Conservation (phyloP, 768 basidiomycete genomes). For the Trametopsis cervina region DNA sequence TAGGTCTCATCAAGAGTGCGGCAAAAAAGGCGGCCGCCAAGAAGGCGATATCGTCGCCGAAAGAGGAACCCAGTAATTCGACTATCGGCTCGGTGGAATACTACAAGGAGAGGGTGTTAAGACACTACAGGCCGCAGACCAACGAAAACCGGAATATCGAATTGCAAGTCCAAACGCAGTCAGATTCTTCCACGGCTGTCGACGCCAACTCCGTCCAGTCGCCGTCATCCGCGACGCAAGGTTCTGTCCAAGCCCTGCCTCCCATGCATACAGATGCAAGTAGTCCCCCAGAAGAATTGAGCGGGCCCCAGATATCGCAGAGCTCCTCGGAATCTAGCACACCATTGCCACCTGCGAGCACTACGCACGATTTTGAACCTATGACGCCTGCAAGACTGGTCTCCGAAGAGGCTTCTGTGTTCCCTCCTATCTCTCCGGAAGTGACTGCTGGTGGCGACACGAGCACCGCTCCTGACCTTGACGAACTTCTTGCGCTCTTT, state of each 20-base stretch:
- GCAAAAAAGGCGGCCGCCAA: slow-evolving; percentile 54
- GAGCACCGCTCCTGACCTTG: slow-evolving; percentile 13
- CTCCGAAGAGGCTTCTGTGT: background rate
- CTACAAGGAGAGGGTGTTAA: slow-evolving; percentile 18
- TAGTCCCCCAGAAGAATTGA: no score
- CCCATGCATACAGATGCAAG: background rate
- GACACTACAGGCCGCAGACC: slow-evolving; percentile 29
- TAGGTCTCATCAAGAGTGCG: slow-evolving; percentile 53
- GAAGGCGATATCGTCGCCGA: slow-evolving; percentile 20
- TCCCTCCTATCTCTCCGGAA: background rate
- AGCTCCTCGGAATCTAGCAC: background rate
- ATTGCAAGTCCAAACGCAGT: slow-evolving; percentile 9
- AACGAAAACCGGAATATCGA: slow-evolving; percentile 28
- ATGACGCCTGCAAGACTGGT: no score
- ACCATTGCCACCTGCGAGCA: no score
- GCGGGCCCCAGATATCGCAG: no score
- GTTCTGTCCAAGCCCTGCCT: background rate
- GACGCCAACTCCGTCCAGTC: background rate
- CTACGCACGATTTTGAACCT: no score
- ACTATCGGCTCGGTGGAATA: slow-evolving; percentile 12
- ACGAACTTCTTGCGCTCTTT: slow-evolving; percentile 20
- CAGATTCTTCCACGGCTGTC: background rate
- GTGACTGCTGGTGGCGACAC: no score
- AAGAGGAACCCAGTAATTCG: background rate
- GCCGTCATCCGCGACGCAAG: background rate